A percentile compares a stretch with the other conserved stretches of the same genome.
phyloP scores from a whole-genome alignment of 2,329 filamentous ascomycete species.

The Emericellopsis cladophorae region DNA sequence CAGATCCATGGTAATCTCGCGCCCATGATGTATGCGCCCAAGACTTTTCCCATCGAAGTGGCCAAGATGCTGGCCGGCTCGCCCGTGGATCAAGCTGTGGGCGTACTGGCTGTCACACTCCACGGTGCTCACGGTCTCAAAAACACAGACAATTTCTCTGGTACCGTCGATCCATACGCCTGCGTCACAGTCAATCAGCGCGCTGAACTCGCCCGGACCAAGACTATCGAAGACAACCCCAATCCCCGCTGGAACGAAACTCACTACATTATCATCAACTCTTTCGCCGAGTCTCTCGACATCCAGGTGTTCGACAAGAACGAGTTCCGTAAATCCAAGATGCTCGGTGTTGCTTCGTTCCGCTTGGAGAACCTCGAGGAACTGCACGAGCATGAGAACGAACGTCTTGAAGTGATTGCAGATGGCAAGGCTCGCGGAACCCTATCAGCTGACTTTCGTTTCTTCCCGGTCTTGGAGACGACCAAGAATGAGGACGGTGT shows the following conservation, averaged over 20 bases:
- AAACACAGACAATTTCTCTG: conserved; percentile 88
- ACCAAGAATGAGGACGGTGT: conserved; percentile 64
- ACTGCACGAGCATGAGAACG: conserved; percentile 66
- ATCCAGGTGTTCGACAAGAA: conserved; percentile 87
- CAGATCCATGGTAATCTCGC: conserved; percentile 88
- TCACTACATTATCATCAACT: conserved; percentile 87
- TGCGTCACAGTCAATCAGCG: conserved; percentile 76
- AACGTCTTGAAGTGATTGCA: conserved; percentile 70
- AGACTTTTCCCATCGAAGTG: conserved; percentile 96
- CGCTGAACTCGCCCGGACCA: conserved; percentile 72
- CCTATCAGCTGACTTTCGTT: conserved; percentile 71
- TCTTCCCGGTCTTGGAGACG: conserved; percentile 83
- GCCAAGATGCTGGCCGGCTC: conserved; percentile 96
- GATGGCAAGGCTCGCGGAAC: conserved; percentile 77
- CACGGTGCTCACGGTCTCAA: conserved; percentile 87
- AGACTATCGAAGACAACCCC: conserved; percentile 70
- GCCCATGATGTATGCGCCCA: conserved; percentile 97
- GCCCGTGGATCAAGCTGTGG: conserved; percentile 88
- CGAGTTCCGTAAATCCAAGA: conserved; percentile 91
- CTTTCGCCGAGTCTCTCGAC: conserved; percentile 76
- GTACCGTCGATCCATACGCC: conserved; percentile 83
- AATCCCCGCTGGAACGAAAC: conserved; percentile 96
- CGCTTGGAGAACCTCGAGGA: conserved; percentile 71
- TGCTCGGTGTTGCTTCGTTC: conserved; percentile 80
- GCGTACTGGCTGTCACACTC: conserved; percentile 81